These are phyloP conservation scores for Venturia nashicola DNA, from an alignment of 2,329 filamentous ascomycete genomes.

Conservation along the genomic window DNA sequence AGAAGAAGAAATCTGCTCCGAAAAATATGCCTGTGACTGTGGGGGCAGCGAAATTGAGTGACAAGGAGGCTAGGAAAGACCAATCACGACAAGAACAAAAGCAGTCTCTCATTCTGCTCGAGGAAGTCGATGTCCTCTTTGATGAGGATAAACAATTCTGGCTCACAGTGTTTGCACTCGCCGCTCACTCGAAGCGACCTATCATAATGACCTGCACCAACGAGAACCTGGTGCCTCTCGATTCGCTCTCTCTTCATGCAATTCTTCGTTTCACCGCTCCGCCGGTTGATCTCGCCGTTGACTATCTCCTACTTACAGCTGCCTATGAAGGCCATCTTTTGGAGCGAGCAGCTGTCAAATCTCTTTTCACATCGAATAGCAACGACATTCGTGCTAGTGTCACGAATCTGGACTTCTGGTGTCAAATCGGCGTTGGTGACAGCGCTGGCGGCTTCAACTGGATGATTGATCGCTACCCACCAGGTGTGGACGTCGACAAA, in stretches of 20 bases:
- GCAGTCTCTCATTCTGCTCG: slow-evolving; percentile 85
- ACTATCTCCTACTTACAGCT: slow-evolving; percentile 71
- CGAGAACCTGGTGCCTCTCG: slow-evolving; percentile 66
- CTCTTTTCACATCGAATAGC: slow-evolving; percentile 57
- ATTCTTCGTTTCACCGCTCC: slow-evolving; percentile 66
- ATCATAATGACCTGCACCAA: slow-evolving; percentile 95
- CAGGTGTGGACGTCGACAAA: slow-evolving; percentile 55
- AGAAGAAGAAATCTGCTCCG: slow-evolving; percentile 14
- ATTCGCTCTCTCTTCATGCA: slow-evolving; percentile 60
- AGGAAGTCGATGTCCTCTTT: slow-evolving; percentile 88
- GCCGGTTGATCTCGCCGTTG: slow-evolving; percentile 54
- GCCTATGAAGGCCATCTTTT: slow-evolving; percentile 83
- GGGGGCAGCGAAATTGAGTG: slow-evolving; percentile 17
- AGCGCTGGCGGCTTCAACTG: slow-evolving; percentile 79
- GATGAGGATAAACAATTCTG: slow-evolving; percentile 96
- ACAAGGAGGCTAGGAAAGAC: slow-evolving; percentile 22
- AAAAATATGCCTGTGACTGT: slow-evolving; percentile 13
- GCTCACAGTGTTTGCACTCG: slow-evolving; percentile 65
- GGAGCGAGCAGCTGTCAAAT: slow-evolving; percentile 49
- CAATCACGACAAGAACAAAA: slow-evolving; percentile 47
- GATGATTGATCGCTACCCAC: slow-evolving; percentile 70
- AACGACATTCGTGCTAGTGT: slow-evolving; percentile 71
- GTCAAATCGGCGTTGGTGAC: slow-evolving; percentile 88
- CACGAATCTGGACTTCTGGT: slow-evolving; percentile 87
- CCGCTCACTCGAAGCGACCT: slow-evolving; percentile 75